These are phyloP conservation scores for Apiotrichum veenhuisii DNA, from an alignment of 1,284 basidiomycete genomes.

Conservation along the genomic window DNA sequence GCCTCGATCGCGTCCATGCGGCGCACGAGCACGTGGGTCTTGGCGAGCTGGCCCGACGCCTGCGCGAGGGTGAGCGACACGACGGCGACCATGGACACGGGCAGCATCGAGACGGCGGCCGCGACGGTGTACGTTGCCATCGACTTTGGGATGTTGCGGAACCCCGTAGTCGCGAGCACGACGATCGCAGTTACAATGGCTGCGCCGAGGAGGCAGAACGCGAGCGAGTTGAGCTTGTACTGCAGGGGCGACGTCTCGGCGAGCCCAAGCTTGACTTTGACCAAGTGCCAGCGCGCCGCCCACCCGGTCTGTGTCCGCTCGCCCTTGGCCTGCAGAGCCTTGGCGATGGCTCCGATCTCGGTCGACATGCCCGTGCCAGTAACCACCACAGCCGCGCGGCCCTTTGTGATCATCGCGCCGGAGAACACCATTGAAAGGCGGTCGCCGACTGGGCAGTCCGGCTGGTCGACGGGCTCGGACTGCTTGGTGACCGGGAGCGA, in stretches of 20 bases:
- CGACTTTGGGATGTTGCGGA: constrained; percentile 50
- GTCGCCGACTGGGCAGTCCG: constrained; percentile 55
- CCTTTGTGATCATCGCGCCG: constrained; percentile 63
- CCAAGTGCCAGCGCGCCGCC: constrained; percentile 41
- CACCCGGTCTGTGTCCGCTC: constrained; percentile 43
- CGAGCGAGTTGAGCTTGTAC: constrained; percentile 60
- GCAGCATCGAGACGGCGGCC: constrained; percentile 56
- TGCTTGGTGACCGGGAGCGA: constrained; percentile 64
- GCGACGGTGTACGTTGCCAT: constrained; percentile 53
- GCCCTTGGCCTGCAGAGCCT: constrained; percentile 51
- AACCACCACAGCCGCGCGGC: constrained; percentile 60
- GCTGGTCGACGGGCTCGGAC: constrained; percentile 49
- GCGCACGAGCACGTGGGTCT: constrained; percentile 54
- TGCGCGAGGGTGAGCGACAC: constrained; percentile 50
- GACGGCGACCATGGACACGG: constrained; percentile 53
- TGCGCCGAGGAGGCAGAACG: constrained; percentile 58
- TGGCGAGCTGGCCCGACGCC: constrained; percentile 49
- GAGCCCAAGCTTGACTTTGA: constrained; percentile 50
- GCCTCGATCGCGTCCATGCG: constrained; percentile 56
- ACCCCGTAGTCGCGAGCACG: constrained; percentile 58
- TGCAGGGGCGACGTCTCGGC: constrained; percentile 60
- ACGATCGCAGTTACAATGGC: constrained; percentile 59
- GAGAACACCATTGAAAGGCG: constrained; percentile 53
- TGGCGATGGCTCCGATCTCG: constrained; percentile 61
- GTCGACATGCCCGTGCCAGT: constrained; percentile 64